Conservation (phyloP, 192 early-diverging fungal species). For the Backusella macrospora region DNA sequence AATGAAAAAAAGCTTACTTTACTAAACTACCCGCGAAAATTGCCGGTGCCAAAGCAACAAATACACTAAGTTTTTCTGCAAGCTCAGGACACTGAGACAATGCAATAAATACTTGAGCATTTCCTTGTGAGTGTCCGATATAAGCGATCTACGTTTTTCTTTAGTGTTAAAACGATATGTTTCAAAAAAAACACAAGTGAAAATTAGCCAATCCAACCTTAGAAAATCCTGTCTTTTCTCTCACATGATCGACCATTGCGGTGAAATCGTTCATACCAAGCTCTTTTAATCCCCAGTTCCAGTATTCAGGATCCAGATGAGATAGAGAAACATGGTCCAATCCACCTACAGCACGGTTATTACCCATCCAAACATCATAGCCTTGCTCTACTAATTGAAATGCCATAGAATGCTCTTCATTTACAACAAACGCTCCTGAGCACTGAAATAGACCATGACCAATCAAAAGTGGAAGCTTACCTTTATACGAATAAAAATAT, state of each 20-base stretch:
- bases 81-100: slow-evolving; percentile 77
- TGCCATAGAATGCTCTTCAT: slow-evolving; percentile 74
- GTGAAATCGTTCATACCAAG: slow-evolving; percentile 86
- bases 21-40: slow-evolving; percentile 18
- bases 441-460: slow-evolving; percentile 96
- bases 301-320: slow-evolving; percentile 42
- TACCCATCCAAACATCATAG: slow-evolving; percentile 97
- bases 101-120: slow-evolving; percentile 84
- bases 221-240: not conserved
- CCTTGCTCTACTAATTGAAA: slow-evolving; percentile 86
- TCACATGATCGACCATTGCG: slow-evolving; percentile 64
- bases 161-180: not conserved
- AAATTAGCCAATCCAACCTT: slow-evolving; percentile 37
- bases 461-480: slow-evolving; percentile 83
- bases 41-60: slow-evolving; percentile 90
- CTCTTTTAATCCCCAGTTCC: slow-evolving; percentile 95
- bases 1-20: not conserved
- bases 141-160: slow-evolving; percentile 54
- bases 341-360: slow-evolving; percentile 71
- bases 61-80: slow-evolving; percentile 83
- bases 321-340: slow-evolving; percentile 21
- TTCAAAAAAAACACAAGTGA: not conserved
- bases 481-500: not conserved
- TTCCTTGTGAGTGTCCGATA: slow-evolving; percentile 96
- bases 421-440: slow-evolving; percentile 86